Evolutionary conservation across 2,329 filamentous ascomycete genomes (phyloP).

Genomic region (Aspergillus clavatus): DNA sequence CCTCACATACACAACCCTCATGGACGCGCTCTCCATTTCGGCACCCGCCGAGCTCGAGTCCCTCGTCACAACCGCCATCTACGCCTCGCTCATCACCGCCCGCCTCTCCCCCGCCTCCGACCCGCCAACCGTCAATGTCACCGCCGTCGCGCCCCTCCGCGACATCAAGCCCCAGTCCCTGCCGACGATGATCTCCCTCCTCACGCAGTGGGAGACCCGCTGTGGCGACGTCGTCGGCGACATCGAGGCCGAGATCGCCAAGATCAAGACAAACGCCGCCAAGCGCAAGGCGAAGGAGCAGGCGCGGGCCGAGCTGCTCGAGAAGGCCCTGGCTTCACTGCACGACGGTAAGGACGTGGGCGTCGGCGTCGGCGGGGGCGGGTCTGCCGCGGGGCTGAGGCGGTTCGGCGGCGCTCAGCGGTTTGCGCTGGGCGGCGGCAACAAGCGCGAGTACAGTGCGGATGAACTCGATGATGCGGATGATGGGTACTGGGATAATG

Average conservation of each 20-base stretch:
- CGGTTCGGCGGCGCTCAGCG: conserved; percentile 9
- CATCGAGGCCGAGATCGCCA: conserved; percentile 69
- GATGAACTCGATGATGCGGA: conserved; percentile 36
- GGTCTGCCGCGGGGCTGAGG: conserved; percentile 3
- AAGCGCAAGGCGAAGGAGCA: conserved; percentile 49
- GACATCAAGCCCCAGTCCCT: conserved; percentile 74
- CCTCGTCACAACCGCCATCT: conserved; percentile 81
- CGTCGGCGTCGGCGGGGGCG: conserved; percentile 2
- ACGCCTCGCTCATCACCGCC: conserved; percentile 73
- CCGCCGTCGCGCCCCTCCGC: conserved; percentile 76
- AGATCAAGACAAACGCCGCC: conserved; percentile 57
- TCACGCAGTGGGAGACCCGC: conserved; percentile 71
- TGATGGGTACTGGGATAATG: conserved; percentile 34
- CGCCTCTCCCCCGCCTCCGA: conserved; percentile 85
- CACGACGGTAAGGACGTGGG: conserved; percentile 14
- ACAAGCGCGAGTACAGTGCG: conserved; percentile 39
- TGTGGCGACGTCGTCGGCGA: conserved; percentile 69
- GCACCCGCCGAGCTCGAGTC: conserved; percentile 70
- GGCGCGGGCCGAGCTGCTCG: conserved; percentile 47
- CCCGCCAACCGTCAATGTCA: conserved; percentile 68
- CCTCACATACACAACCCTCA: conserved; percentile 69
- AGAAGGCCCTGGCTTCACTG: conserved; percentile 45
- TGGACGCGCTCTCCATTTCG: conserved; percentile 61
- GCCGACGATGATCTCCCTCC: conserved; percentile 60
- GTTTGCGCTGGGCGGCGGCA: conserved; percentile 21